These are phyloP conservation scores for Protomyces inundatus DNA, from an alignment of 1,139 yeast species.

Conservation along the genomic window DNA sequence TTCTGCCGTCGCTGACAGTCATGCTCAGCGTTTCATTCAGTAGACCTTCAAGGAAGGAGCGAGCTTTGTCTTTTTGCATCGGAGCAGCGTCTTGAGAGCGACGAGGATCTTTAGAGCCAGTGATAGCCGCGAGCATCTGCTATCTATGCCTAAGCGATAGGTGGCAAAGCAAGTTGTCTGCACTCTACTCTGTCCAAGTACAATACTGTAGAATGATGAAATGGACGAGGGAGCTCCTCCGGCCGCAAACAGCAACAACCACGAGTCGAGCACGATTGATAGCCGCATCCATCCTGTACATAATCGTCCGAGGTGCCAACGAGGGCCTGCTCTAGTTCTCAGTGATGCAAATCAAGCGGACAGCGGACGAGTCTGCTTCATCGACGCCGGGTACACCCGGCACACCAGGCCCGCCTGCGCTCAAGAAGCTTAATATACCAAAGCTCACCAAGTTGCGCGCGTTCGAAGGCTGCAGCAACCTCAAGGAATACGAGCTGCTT, in stretches of 20 bases:
- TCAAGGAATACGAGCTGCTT: slow-evolving; percentile 49
- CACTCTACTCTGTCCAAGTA: no score
- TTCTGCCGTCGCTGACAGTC: slow-evolving; percentile 14
- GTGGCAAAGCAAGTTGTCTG: no score
- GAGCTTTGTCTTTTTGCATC: not conserved
- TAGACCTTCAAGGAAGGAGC: not conserved
- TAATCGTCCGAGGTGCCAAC: no score
- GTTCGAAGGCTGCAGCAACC: slow-evolving; percentile 16
- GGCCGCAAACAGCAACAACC: no score
- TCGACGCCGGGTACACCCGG: not conserved
- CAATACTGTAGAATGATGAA: no score
- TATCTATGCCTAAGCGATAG: no score
- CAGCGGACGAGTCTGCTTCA: not conserved
- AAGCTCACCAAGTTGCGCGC: slow-evolving; percentile 20
- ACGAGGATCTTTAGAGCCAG: no score
- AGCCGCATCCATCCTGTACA: no score
- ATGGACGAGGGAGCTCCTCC: no score
- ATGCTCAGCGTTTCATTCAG: slow-evolving; percentile 7
- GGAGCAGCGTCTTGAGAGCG: not conserved
- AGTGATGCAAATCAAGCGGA: not conserved
- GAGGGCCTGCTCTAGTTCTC: no score
- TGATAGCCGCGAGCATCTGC: no score
- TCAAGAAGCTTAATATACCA: slow-evolving; percentile 13
- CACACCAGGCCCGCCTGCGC: not conserved
- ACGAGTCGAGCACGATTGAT: no score